Base-by-base conservation (phyloP, 2,329 filamentous ascomycete species). In the Fusarium lyarnte region DNA sequence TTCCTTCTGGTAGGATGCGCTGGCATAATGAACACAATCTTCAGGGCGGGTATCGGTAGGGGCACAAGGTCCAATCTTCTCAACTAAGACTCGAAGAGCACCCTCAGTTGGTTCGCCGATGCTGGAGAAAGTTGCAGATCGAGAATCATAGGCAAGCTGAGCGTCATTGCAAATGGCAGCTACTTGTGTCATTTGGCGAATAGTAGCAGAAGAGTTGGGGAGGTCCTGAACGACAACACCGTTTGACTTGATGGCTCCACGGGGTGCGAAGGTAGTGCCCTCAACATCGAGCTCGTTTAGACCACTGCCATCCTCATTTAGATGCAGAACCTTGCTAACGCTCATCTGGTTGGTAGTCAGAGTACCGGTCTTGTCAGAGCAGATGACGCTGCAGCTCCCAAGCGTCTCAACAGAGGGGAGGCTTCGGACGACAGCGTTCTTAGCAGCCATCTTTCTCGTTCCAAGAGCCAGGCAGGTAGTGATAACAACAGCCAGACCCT, bases 271-370 rank as follows among this genome's bases (percentile, higher is more conserved):
- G 51, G 94, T 98, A 2, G 94, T 97, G 47, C 96, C 96, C 80
- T 97, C 92, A 35, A 99, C 92, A 69, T 96, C 92, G 52, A 97
- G 88, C 80, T 97, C 95, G 77, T 95, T 93, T 29, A 98, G 86
- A 65, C 89, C 91, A 59, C 85, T 89, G 53, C 94, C 95, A 66
- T 88, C 83, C 74, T 93, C 90, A 77, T 89, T 91, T 75, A 99
- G 87, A 80, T 95, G 94, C 52, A 97, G 93, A 62, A 98, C 85
- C 84, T 95, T 97, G 86, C 91, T 96, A 63, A 98, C 96, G 79
- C 96, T 98, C 96, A 99, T 99, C 84, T 98, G 95, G 85, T 99
- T 99, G 43, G 96, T 99, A 16, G 96, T 99, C 80, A 99, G 85
- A 53, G 96, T 99, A 76, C 96, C 97, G 9, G 96, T 99, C 87